phyloP scores from a whole-genome alignment of 2,329 filamentous ascomycete genomes.

The Fusarium compactum region DNA sequence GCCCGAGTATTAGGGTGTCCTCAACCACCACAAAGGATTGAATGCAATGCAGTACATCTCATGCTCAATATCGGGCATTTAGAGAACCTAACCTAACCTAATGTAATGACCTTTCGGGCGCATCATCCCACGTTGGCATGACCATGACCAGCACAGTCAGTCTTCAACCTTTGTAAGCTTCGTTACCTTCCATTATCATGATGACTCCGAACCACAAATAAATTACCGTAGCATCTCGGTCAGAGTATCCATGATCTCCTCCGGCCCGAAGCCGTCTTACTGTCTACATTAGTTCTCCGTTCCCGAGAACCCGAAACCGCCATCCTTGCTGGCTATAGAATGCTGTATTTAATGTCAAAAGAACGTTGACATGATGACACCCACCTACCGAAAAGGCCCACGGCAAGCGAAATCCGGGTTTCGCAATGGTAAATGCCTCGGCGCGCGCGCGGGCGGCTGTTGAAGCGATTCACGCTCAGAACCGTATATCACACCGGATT shows the following conservation, averaged over 20 bases:
- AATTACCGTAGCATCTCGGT: neutral
- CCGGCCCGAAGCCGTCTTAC: neutral
- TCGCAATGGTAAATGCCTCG: conserved; percentile 12
- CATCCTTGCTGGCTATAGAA: conserved; percentile 24
- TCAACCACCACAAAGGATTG: too few species aligned
- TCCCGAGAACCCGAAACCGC: conserved; percentile 27
- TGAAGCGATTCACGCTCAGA: neutral
- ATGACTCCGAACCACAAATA: neutral
- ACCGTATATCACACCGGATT: conserved; percentile 16
- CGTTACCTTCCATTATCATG: neutral
- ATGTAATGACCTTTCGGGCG: conserved; percentile 22
- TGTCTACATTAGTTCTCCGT: conserved; percentile 19
- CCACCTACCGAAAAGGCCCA: conserved; percentile 14
- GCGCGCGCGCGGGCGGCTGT: neutral
- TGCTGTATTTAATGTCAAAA: neutral
- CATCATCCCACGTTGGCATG: conserved; percentile 37
- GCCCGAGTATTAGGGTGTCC: neutral
- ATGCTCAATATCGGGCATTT: conserved; percentile 16
- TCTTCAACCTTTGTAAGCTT: neutral
- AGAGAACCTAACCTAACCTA: conserved; percentile 2
- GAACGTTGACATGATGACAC: conserved; percentile 35
- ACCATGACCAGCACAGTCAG: neutral
- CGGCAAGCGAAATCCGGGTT: conserved; percentile 27
- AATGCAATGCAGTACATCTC: neutral
- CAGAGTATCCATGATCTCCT: conserved; percentile 6